These are phyloP conservation scores for Graphilbum ipis-grandicollis DNA, from an alignment of 2,329 filamentous ascomycete species.

Conservation along the genomic window DNA sequence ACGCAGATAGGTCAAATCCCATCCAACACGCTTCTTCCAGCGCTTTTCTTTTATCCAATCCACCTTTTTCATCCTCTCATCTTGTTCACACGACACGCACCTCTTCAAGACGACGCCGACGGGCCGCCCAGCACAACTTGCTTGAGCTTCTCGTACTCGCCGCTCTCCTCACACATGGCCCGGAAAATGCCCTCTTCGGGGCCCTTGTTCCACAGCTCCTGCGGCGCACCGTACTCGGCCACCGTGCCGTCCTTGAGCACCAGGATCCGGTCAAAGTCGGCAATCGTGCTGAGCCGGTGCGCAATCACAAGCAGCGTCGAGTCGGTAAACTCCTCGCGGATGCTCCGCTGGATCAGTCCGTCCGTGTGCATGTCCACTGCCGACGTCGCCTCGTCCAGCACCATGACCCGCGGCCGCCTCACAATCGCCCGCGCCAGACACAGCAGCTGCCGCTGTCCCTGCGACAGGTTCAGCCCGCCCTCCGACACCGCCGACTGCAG, in stretches of 20 bases:
- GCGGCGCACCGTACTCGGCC: conserved; percentile 49
- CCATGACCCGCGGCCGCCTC: conserved; percentile 56
- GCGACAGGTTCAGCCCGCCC: conserved; percentile 57
- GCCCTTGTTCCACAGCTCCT: conserved; percentile 38
- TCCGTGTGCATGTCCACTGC: conserved; percentile 68
- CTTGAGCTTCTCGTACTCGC: conserved; percentile 35
- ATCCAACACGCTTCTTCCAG: too few species aligned
- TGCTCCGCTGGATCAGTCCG: conserved; percentile 53
- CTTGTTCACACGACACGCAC: too few species aligned
- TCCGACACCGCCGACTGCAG: conserved; percentile 49
- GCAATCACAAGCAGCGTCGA: conserved; percentile 59
- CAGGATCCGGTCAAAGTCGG: conserved; percentile 58
- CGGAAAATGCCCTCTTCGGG: conserved; percentile 34
- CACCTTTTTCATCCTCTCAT: too few species aligned
- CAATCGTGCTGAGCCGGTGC: conserved; percentile 59
- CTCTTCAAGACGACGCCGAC: conserved; percentile 2
- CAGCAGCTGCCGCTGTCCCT: conserved; percentile 60
- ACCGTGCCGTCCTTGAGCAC: conserved; percentile 52
- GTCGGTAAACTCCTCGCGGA: conserved; percentile 53
- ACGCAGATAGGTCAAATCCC: too few species aligned
- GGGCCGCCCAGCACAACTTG: conserved; percentile 22
- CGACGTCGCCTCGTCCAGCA: conserved; percentile 64
- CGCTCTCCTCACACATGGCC: conserved; percentile 45
- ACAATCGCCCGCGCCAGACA: conserved; percentile 60
- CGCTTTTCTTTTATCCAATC: too few species aligned